phyloP scores from a whole-genome alignment of 768 basidiomycete genomes.

The Arthromyces matolae region DNA sequence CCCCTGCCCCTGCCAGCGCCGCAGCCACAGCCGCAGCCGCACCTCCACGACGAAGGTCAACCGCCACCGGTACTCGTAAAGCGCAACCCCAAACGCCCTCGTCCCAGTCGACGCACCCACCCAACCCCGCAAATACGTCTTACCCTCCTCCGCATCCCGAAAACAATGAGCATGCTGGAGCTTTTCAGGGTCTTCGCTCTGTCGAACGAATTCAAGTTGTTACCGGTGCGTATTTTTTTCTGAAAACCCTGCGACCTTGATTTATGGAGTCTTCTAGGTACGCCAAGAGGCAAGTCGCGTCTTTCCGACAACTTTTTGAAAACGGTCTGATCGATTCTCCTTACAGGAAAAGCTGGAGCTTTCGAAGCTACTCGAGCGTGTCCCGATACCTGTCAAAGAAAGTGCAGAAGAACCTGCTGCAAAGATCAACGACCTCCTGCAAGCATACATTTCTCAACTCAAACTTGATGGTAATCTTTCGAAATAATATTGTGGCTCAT shows the following conservation, averaged over 20 bases:
- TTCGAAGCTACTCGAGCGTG: slow-evolving; percentile 84
- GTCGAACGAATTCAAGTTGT: slow-evolving; percentile 91
- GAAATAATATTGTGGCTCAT: background rate
- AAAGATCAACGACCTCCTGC: slow-evolving; percentile 94
- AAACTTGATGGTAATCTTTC: slow-evolving; percentile 71
- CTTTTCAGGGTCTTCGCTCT: slow-evolving; percentile 94
- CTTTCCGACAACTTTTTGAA: too few relatives aligned
- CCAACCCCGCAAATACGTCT: slow-evolving; percentile 63
- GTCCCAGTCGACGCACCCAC: slow-evolving; percentile 74
- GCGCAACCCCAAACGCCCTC: slow-evolving; percentile 56
- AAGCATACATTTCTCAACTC: slow-evolving; percentile 91
- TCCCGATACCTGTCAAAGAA: slow-evolving; percentile 97
- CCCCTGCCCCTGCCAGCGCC: background rate
- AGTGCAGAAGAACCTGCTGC: slow-evolving; percentile 93
- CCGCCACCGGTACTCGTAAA: slow-evolving; percentile 67
- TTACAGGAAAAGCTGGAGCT: slow-evolving; percentile 94
- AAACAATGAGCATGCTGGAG: slow-evolving; percentile 85
- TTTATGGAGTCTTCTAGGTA: slow-evolving; percentile 17
- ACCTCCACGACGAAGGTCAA: slow-evolving; percentile 29
- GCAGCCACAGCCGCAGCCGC: too few relatives aligned
- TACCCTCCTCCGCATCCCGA: too few relatives aligned
- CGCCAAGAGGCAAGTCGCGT: too few relatives aligned
- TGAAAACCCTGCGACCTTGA: slow-evolving; percentile 1
- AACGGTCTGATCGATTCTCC: too few relatives aligned
- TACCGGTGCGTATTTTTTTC: slow-evolving; percentile 60